A percentile compares a stretch with the other conserved stretches of the same genome.
Conservation (phyloP, 306 rosid species). For the Mimosa bimucronata region DNA sequence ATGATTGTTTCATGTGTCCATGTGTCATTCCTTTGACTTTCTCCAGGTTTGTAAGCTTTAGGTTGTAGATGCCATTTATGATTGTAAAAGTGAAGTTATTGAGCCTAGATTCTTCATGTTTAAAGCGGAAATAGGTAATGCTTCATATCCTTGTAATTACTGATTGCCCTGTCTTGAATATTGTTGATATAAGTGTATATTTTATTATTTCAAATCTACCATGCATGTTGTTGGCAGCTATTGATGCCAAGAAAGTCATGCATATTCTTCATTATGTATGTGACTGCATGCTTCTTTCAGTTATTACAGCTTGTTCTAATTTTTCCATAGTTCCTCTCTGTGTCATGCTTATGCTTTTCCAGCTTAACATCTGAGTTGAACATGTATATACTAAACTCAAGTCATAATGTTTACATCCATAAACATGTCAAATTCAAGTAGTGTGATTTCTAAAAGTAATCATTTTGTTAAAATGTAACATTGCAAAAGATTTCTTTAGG, state of each 20-base stretch:
- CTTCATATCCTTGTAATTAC: conserved; percentile 32
- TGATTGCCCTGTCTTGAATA: conserved; percentile 18
- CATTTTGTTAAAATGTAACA: no score
- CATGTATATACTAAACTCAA: conserved; percentile 6
- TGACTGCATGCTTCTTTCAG: conserved; percentile 4
- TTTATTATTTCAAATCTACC: conserved; percentile 16
- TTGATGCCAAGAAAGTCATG: conserved; percentile 3
- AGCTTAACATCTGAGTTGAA: conserved; percentile 11
- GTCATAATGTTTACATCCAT: conserved; percentile 1
- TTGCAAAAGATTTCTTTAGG: neutral
- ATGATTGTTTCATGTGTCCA: neutral
- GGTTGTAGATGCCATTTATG: conserved; percentile 96
- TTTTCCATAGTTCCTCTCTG: neutral
- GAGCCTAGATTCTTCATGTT: conserved; percentile 98
- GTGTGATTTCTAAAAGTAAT: neutral
- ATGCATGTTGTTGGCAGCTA: conserved; percentile 3
- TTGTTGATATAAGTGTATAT: conserved; percentile 26
- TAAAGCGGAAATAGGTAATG: conserved; percentile 94
- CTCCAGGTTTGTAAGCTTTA: conserved; percentile 40
- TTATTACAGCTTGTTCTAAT: neutral
- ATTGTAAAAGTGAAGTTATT: conserved; percentile 99
- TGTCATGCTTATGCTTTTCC: conserved; percentile 14
- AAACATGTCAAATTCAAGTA: conserved; percentile 18
- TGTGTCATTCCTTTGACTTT: conserved; percentile 38
- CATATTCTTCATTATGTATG: conserved; percentile 5